Evolutionary conservation across 345 rosid genomes (phyloP).

Genomic region (Populus euphratica): DNA sequence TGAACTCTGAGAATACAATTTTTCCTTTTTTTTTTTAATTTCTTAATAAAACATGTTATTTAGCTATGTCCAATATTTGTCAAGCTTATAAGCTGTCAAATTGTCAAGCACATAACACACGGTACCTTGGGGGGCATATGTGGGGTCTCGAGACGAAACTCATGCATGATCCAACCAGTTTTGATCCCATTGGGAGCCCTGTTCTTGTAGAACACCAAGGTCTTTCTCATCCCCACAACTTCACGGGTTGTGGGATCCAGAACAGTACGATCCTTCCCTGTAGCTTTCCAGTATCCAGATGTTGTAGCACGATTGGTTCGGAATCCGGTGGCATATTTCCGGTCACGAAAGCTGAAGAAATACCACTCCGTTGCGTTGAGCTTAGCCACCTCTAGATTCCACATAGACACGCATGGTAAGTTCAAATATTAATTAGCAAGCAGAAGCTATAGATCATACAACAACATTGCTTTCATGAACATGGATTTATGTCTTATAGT

Average conservation of each 20-base stretch:
- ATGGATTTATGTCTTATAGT: slow-evolving; percentile 13
- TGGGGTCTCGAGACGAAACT: slow-evolving; percentile 87
- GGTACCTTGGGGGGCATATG: slow-evolving; percentile 91
- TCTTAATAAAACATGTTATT: too few relatives aligned
- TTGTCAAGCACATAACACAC: not conserved
- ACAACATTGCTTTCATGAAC: slow-evolving; percentile 19
- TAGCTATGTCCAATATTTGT: not conserved
- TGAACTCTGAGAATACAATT: slow-evolving; percentile 7
- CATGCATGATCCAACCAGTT: slow-evolving; percentile 99
- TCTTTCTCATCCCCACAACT: slow-evolving; percentile 95
- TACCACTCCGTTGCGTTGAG: slow-evolving; percentile 92
- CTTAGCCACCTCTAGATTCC: slow-evolving; percentile 72
- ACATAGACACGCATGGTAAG: not conserved
- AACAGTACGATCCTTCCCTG: slow-evolving; percentile 91
- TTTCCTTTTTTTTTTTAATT: not conserved
- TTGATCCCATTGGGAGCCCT: slow-evolving; percentile 95
- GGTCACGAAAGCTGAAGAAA: slow-evolving; percentile 92
- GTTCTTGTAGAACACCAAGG: slow-evolving; percentile 80
- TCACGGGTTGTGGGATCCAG: slow-evolving; percentile 54
- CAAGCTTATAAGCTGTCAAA: not conserved
- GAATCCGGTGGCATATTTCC: slow-evolving; percentile 91
- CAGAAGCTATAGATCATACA: not conserved
- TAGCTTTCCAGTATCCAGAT: slow-evolving; percentile 96
- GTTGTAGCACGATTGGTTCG: slow-evolving; percentile 81
- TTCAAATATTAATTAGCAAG: not conserved